Evolutionary conservation across 257 asterid species (phyloP), one percentile per base, ranked within the genome.

Genomic region (Dorcoceras hygrometricum): DNA sequence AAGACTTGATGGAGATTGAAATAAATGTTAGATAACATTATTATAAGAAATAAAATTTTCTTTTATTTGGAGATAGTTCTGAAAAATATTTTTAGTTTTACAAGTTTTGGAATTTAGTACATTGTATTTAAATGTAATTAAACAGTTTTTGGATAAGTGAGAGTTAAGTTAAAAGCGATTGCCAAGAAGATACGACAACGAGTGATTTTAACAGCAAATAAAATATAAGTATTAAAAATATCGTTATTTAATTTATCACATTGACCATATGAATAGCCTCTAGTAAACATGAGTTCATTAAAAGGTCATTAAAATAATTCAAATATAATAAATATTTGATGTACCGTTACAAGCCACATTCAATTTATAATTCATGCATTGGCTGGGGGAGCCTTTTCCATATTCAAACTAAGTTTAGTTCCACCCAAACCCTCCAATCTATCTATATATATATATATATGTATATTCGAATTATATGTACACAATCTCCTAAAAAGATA

Each of bases 371-470:
- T 16, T 46, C 22, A 46, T 46, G 54, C n/a, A n/a, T n/a, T 4
- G 54, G n/a, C n/a, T n/a, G n/a, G n/a, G 50, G 14, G 43, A 46
- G 54, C 54, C 54, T 46, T 46, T n/a, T 46, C 54, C 54, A 46
- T 46, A 4, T 16, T 46, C 54, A 46, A 46, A 46, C 54, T 8
- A 14, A 46, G 8, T 16, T 16, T 46, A 46, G 4, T 20, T 0
- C 53, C 5, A 4, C 8, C 20, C 20, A 19, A 0, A 4, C 20
- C 8, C 20, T 3, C 20, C 53, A 46, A 16, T 46, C 2, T 46
- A 46, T 46, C 16, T 46, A 46, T 18, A 46, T 8, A 39, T 1
- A 39, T 4, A 2, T 4, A 39, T 1, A 3, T 14, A 43, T 4
- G 16, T 4, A 43, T 0, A 43, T 1, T 9, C 0, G 11, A 0